These are phyloP conservation scores for Syzygium grande DNA, from an alignment of 345 rosid genomes.

Conservation along the genomic window DNA sequence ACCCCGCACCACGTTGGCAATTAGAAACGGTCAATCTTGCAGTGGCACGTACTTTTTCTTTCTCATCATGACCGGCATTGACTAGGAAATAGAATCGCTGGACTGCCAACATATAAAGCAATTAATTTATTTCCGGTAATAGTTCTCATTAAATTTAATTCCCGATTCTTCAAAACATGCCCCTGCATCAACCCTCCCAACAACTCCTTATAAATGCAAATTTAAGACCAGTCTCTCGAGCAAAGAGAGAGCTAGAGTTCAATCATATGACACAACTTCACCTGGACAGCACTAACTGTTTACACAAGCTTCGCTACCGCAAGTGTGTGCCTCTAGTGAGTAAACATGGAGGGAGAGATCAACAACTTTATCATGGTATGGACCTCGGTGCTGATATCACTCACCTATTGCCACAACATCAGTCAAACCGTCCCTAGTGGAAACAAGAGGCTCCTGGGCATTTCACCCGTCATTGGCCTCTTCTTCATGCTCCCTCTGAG, in stretches of 20 bases:
- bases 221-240: not conserved
- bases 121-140: not conserved
- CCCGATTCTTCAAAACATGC: not conserved
- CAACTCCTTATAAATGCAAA: not conserved
- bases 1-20: not conserved
- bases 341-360: slow-evolving; percentile 1
- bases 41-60: accelerated
- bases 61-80: not conserved
- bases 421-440: slow-evolving; percentile 5
- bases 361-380: slow-evolving; percentile 11
- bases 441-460: slow-evolving; percentile 2
- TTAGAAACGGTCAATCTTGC: not conserved
- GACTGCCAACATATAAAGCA: not conserved
- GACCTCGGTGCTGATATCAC: not conserved
- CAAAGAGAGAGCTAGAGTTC: not conserved
- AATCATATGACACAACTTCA: not conserved
- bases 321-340: not conserved
- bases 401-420: slow-evolving; percentile 11
- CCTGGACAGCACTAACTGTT: not conserved
- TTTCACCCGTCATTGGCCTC: slow-evolving; percentile 16
- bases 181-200: not conserved
- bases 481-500: slow-evolving; percentile 16
- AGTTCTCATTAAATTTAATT: not conserved
- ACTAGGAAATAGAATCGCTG: not conserved
- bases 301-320: not conserved